phyloP scores from a whole-genome alignment of 2,329 filamentous ascomycete species.

The Verruconis gallopava region DNA sequence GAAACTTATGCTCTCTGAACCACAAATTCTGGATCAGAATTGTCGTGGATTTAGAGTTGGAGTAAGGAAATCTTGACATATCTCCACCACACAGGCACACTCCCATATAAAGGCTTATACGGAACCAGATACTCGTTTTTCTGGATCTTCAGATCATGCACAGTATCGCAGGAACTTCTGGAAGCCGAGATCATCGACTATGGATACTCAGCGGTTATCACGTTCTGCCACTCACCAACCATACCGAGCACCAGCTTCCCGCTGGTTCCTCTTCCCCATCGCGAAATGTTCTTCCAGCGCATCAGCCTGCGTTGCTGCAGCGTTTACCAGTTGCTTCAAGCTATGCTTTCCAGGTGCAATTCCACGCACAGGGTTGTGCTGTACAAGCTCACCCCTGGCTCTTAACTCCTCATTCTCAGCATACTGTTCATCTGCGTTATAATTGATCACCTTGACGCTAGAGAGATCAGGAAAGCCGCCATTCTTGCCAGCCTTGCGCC shows the following conservation, averaged over 20 bases:
- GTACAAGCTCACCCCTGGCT: conserved; percentile 52
- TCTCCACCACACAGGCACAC: no score
- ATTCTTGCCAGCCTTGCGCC: conserved; percentile 42
- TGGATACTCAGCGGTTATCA: neutral
- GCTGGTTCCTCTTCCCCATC: conserved; percentile 62
- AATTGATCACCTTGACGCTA: conserved; percentile 62
- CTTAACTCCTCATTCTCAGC: conserved; percentile 67
- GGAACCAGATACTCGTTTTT: no score
- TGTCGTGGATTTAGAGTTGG: no score
- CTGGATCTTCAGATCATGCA: no score
- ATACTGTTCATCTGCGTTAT: conserved; percentile 84
- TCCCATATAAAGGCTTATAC: no score
- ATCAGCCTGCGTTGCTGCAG: conserved; percentile 68
- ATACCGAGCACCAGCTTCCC: conserved; percentile 70
- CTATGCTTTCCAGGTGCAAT: conserved; percentile 84
- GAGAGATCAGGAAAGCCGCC: conserved; percentile 27
- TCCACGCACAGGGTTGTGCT: conserved; percentile 69
- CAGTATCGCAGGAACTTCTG: no score
- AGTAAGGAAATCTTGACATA: no score
- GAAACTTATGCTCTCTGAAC: no score
- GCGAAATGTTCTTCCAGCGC: conserved; percentile 89
- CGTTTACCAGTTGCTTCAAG: conserved; percentile 74
- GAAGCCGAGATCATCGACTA: no score
- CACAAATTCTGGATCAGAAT: no score
- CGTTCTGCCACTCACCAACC: conserved; percentile 71